Evolutionary conservation across 2,329 filamentous ascomycete species (phyloP).

Genomic region (Fusarium sp.): DNA sequence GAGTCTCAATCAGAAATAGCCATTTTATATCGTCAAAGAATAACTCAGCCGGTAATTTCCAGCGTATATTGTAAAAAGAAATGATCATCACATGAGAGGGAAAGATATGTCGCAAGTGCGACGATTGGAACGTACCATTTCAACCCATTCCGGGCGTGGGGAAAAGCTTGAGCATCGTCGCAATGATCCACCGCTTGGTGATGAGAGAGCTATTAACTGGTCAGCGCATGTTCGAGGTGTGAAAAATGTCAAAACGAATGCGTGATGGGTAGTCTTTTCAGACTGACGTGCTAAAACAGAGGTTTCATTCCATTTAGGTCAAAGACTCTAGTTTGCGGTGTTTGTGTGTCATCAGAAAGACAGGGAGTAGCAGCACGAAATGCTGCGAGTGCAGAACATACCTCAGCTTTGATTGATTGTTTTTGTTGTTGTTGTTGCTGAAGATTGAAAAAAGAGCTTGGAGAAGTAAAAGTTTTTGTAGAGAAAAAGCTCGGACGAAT

Average conservation of each 20-base stretch:
- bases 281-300: conserved; percentile 87
- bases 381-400: conserved; percentile 35
- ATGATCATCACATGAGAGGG: conserved; percentile 67
- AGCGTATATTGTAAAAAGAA: conserved; percentile 74
- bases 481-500: conserved; percentile 47
- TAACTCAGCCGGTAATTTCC: conserved; percentile 97
- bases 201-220: conserved; percentile 35
- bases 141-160: not conserved
- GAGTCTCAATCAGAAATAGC: conserved; percentile 78
- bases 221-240: conserved; percentile 42
- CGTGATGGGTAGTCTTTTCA: conserved; percentile 65
- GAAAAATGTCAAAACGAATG: conserved; percentile 25
- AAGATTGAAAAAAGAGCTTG: conserved; percentile 32
- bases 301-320: conserved; percentile 86
- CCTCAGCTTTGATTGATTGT: conserved; percentile 41
- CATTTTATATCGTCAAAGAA: conserved; percentile 84
- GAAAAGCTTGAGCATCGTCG: conserved; percentile 29
- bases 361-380: conserved; percentile 19
- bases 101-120: not conserved
- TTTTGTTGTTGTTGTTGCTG: conserved; percentile 37
- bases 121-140: conserved; percentile 48
- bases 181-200: conserved; percentile 47
- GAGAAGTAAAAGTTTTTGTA: conserved; percentile 39
- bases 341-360: conserved; percentile 80
- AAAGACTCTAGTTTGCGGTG: conserved; percentile 99